Evolutionary conservation across 2,329 filamentous ascomycete genomes (phyloP).

Genomic region (Ramichloridium luteum): DNA sequence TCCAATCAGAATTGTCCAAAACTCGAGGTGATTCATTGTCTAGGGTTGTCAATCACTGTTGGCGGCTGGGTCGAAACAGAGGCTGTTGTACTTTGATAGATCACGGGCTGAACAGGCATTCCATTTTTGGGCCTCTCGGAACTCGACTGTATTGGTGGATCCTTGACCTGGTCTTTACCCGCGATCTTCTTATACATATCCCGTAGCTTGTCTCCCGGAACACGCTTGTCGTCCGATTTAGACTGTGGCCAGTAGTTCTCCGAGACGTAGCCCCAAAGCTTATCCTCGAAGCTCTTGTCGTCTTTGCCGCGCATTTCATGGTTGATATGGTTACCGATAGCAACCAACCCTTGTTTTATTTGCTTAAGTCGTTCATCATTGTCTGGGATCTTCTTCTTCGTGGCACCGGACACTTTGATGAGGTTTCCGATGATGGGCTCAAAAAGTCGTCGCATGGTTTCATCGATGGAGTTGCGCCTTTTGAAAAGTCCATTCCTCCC

Average conservation of each 20-base stretch:
- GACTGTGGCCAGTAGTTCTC: conserved; percentile 27
- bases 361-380: conserved; percentile 50
- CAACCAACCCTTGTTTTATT: conserved; percentile 48
- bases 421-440: conserved; percentile 50
- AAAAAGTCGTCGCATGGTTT: conserved; percentile 41
- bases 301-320: conserved; percentile 26
- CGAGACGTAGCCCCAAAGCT: conserved; percentile 26
- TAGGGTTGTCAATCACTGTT: no score
- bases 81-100: no score
- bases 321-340: conserved; percentile 51
- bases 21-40: no score
- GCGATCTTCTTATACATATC: conserved; percentile 27
- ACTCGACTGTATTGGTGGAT: no score
- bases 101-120: no score
- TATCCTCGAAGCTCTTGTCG: conserved; percentile 16
- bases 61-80: no score
- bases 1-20: no score
- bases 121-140: no score
- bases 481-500: conserved; percentile 24
- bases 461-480: conserved; percentile 31
- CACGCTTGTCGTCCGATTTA: conserved; percentile 22
- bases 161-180: conserved; percentile 15
- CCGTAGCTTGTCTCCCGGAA: conserved; percentile 24
- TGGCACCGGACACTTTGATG: conserved; percentile 47
- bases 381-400: conserved; percentile 49